Evolutionary conservation across 2,329 filamentous ascomycete genomes (phyloP).

Genomic region (Fusarium clavum): DNA sequence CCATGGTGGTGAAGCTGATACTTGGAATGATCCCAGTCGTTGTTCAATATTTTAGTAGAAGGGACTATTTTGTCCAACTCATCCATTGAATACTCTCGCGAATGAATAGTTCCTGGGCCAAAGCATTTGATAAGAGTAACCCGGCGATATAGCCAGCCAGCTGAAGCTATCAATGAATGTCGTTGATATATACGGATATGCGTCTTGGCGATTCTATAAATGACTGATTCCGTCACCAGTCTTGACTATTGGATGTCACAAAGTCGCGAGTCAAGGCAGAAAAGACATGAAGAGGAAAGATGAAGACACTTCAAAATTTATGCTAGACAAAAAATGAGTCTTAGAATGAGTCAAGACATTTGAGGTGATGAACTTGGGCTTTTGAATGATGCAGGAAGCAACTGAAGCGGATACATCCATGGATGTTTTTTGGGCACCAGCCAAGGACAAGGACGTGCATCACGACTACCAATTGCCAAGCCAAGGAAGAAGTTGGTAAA

Average conservation of each 20-base stretch:
- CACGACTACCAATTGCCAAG: conserved; percentile 28
- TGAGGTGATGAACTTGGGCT: not conserved
- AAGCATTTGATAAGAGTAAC: not conserved
- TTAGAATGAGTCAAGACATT: not conserved
- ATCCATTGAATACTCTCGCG: not conserved
- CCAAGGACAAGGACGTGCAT: conserved; percentile 26
- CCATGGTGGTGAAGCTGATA: conserved; percentile 13
- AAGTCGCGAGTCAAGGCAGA: not conserved
- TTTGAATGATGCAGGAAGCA: conserved; percentile 13
- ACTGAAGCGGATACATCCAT: conserved; percentile 8
- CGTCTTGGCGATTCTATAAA: conserved; percentile 1
- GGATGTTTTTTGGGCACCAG: conserved; percentile 18
- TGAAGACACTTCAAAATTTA: not conserved
- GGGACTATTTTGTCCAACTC: not conserved
- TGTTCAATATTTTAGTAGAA: not conserved
- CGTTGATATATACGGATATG: not conserved
- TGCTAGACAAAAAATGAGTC: not conserved
- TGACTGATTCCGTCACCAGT: conserved; percentile 5
- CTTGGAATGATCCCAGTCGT: not conserved
- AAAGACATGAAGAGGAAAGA: not conserved
- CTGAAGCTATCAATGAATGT: not conserved
- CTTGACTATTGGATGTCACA: not conserved
- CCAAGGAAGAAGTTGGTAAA: not conserved
- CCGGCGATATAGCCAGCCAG: not conserved
- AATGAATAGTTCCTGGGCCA: not conserved